Evolutionary conservation across 208 protist genomes (phyloP).

Genomic region (Zelonia costaricensis): DNA sequence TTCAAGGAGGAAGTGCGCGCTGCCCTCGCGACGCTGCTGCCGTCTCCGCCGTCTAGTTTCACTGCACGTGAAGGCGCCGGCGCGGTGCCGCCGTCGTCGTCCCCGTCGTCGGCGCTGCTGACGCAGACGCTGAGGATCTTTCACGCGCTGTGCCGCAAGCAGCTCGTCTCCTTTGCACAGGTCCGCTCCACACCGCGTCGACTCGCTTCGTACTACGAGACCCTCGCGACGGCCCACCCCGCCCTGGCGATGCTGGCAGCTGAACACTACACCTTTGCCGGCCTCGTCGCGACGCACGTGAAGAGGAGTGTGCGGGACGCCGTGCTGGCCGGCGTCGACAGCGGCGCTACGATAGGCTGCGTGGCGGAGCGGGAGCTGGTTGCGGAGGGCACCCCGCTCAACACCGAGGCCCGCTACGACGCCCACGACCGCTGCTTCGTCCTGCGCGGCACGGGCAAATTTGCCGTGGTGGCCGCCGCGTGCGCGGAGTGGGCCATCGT

Average conservation of each 20-base stretch:
- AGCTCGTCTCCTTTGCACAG: conserved; percentile 80
- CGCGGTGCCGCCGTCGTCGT: no score
- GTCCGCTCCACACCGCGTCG: conserved; percentile 72
- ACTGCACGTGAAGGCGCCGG: conserved; percentile 23
- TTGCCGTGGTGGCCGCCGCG: conserved; percentile 69
- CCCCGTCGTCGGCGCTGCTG: no score
- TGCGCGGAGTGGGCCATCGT: conserved; percentile 84
- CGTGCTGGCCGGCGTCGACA: conserved; percentile 67
- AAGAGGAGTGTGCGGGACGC: conserved; percentile 36
- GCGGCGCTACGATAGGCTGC: conserved; percentile 54
- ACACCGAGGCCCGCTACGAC: conserved; percentile 87
- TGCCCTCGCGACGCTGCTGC: conserved; percentile 52
- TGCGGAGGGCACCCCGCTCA: conserved; percentile 72
- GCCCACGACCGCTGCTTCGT: conserved; percentile 74
- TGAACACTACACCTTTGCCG: conserved; percentile 86
- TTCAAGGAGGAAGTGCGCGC: conserved; percentile 79
- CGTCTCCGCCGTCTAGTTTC: conserved; percentile 58
- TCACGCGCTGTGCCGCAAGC: conserved; percentile 47
- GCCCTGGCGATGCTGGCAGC: conserved; percentile 70
- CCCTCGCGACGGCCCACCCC: conserved; percentile 60
- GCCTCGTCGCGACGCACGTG: conserved; percentile 73
- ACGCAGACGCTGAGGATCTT: conserved; percentile 57
- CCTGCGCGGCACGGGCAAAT: conserved; percentile 82
- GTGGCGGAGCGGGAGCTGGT: conserved; percentile 77
- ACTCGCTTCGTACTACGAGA: conserved; percentile 78